Evolutionary conservation across 140 eudicot genomes (phyloP), one percentile per base, ranked within the genome.

Genomic region (Bidens hawaiensis): DNA sequence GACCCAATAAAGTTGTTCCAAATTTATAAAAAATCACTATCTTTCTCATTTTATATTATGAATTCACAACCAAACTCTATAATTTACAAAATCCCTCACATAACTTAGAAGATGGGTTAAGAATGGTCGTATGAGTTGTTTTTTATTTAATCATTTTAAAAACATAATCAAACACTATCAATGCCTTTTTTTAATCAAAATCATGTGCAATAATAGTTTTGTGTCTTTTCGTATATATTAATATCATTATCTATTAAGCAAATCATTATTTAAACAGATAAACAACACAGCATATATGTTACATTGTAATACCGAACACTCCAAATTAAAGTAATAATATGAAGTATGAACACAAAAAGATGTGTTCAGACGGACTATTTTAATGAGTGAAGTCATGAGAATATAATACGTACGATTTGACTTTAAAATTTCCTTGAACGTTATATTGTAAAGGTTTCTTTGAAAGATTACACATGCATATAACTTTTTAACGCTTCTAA

Each of bases 321-420:
- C 41, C 52, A 62, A 31, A 62, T 10, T 30, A 63, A 2, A 23
- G 45, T 36, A 13, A 33, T 63, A 46, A 45, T 63, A 45, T 63
- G 68, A 45, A 58, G 57, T 63, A 45, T 63, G 68, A 45, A 58
- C 52, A 63, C 43, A 3, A 4, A 2, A 27, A 15, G 27, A 25
- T 45, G 57, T 3, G 68, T 63, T 63, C 68, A 62, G 38, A 62
- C 43, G 16, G 68, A 26, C 57, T 25, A 63, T 43, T 16, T 5
- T 43, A 16, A 31, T 8, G 57, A 45, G 43, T 63, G 42, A 43
- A 38, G 38, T 25, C 27, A 10, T 6, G 41, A 5, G 26, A 26
- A 24, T 15, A n/a, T n/a, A n/a, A n/a, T n/a, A n/a, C n/a, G 15
- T 3, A 16, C 56, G 34, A 62, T 42, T 45, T 62, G 57, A 62